These are phyloP conservation scores for Phytopythium mirpurense DNA, from an alignment of 352 stramenopile genomes.

Conservation along the genomic window DNA sequence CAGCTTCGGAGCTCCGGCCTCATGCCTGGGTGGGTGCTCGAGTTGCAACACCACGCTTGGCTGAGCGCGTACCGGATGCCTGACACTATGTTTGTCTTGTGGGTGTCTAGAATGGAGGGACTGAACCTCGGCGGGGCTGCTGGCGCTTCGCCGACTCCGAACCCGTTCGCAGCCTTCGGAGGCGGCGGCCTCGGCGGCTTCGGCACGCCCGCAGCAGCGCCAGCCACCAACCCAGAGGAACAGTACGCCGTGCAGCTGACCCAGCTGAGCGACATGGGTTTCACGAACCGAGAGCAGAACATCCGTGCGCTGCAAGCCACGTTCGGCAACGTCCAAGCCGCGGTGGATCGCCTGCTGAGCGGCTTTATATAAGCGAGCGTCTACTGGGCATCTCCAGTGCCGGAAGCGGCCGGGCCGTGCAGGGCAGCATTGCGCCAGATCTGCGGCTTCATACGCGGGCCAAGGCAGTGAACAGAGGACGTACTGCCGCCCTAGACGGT, in stretches of 20 bases:
- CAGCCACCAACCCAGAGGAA: conserved; percentile 71
- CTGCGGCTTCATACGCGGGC: too few species aligned
- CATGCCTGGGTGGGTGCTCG: conserved; percentile 46
- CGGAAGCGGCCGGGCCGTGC: too few species aligned
- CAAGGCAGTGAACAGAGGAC: too few species aligned
- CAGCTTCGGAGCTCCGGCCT: conserved; percentile 70
- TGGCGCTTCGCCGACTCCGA: conserved; percentile 16
- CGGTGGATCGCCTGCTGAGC: conserved; percentile 85
- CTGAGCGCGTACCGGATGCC: too few species aligned
- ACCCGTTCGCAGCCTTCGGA: conserved; percentile 50
- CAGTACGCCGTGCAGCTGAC: conserved; percentile 83
- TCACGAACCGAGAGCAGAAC: conserved; percentile 87
- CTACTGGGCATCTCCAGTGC: too few species aligned
- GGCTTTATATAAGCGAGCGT: conserved; percentile 43
- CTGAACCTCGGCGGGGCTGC: conserved; percentile 31
- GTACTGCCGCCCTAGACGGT: too few species aligned
- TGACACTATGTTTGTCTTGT: neutral
- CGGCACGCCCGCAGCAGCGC: conserved; percentile 20
- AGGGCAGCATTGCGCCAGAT: too few species aligned
- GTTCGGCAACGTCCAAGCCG: conserved; percentile 85
- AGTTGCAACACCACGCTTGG: too few species aligned
- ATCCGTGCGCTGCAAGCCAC: conserved; percentile 82
- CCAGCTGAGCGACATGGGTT: conserved; percentile 91
- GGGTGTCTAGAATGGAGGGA: conserved; percentile 32
- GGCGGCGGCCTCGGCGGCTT: conserved; percentile 23